Evolutionary conservation across 2,329 filamentous ascomycete genomes (phyloP), one percentile per base, ranked within the genome.

Genomic region (Paraphoma chrysanthemicola): DNA sequence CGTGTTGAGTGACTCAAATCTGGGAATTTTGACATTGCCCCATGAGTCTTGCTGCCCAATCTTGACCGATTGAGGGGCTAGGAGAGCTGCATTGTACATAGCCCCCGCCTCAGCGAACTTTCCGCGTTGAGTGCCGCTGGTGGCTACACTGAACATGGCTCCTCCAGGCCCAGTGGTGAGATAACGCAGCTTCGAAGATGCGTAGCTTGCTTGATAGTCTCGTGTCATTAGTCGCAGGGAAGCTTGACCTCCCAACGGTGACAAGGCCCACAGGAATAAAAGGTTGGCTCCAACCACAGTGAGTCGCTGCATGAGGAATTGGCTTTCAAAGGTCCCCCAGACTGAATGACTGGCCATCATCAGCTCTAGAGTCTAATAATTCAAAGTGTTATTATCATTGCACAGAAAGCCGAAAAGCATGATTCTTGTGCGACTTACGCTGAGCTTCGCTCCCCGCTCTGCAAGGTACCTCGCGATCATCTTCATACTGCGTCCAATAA

Each of bases 311-410:
- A 77, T 70, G 0, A 69, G 36, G 0, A 77, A 9, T 43, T 76
- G 74, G 18, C 69, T 74, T 41, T 77, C 73, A 8, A 77, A 16
- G 0, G 74, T 73, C 0, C 73, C 73, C 72, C 73, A 77, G 0
- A 78, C 72, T 0, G 74, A 75, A 18, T 76, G 75, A 16, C 75
- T 76, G 0, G 72, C 74, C 66, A 76, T 72, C 0, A 77, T 62
- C 0, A 75, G 48, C 42, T 77, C 75, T 0, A 77, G 52, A 4
- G 65, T 75, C 73, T 75, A 10, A 28, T 16, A 18, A 41, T 12
- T 43, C 18, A 45, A 1, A 17, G 31, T 11, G 33, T 36, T 14
- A 14, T 2, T 10, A 36, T 36, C 33, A 36, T 10, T 36, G 33
- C 5, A 23, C 23, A 14, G 33, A 10, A 36, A 36, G 9, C 9